Base-by-base conservation (phyloP, 495 filamentous ascomycete species). In the Lichenothelia convexa region DNA sequence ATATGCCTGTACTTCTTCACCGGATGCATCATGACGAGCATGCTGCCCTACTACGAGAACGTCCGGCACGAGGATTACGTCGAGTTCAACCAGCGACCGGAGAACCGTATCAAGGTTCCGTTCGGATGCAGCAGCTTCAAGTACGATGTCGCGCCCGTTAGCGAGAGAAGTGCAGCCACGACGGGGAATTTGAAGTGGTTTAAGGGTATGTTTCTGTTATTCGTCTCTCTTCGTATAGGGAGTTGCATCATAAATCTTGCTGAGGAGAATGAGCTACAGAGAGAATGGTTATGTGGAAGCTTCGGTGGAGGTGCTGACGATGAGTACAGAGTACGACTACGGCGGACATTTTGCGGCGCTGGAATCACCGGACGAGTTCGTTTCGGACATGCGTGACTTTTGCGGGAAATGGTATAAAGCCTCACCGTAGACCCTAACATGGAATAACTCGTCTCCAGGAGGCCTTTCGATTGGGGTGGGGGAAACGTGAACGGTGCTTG, bases 171-270 rank as follows among this genome's bases (percentile, higher is more conserved):
- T 8, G 46, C 39, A 13, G 38, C 48, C 41, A 32, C 37, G 38
- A 49, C 48, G 18, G 46, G 40, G 9, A 49, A 49, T 40, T 16
- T 49, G 33, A 40, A 43, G 34, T 51, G 26, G n/a, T 51, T 41
- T 24, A 42, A 32, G 32, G 23, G 32, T 38, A 19, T 35, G 16
- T 35, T 12, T 15, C 32, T 26, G 9, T 24, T 21, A 17, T 32
- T n/a, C n/a, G n/a, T n/a, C n/a, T n/a, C n/a, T n/a, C n/a, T n/a
- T n/a, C n/a, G n/a, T n/a, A n/a, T n/a, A n/a, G n/a, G n/a, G n/a
- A n/a, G n/a, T n/a, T n/a, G n/a, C n/a, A n/a, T n/a, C n/a, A n/a
- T n/a, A n/a, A n/a, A n/a, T n/a, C n/a, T n/a, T n/a, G n/a, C n/a
- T n/a, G n/a, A n/a, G n/a, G n/a, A n/a, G n/a, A n/a, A n/a, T n/a